Evolutionary conservation across 768 basidiomycete species (phyloP), one percentile per base, ranked within the genome.

Genomic region (Naganishia friedmannii): DNA sequence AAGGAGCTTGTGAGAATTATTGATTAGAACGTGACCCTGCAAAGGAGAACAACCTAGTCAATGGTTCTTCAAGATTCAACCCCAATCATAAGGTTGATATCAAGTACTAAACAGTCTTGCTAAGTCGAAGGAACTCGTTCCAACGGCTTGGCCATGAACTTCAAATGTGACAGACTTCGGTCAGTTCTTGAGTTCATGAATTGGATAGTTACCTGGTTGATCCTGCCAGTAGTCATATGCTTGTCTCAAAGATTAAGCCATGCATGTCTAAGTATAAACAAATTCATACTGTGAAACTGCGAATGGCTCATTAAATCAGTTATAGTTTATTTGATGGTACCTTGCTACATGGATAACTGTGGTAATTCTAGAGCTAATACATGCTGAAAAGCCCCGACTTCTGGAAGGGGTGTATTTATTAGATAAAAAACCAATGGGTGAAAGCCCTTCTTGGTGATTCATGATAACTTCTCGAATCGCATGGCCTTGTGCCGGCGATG

Each of bases 161-260:
- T 15, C 28, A 29, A 29, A 53, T 53, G 53, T 53, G 53, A 53
- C 8, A 5, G 53, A 53, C 53, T 53, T 56, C 26, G 53, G 23
- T 66, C 58, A 37, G 46, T 53, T 45, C 23, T 65, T 67, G 45
- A 46, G 17, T 37, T 77, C 74, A 83, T 53, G 53, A 53, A 53
- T 53, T 53, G 81, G 85, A 84, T 87, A 87, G 87, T 87, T 87
- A 88, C 86, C 88, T 88, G 87, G 87, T 88, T 88, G 87, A 88
- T 88, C 86, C 87, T 88, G 87, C 88, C 86, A 88, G 87, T 88
- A 88, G 87, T 88, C 86, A 87, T 88, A 88, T 88, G 87, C 87
- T 88, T 88, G 87, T 87, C 87, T 87, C 87, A 87, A 87, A 87
- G 87, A 88, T 87, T 87, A 88, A 88, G 87, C 86, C 87, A 88